phyloP scores from a whole-genome alignment of 495 filamentous ascomycete species.

The Xylaria castorea region DNA sequence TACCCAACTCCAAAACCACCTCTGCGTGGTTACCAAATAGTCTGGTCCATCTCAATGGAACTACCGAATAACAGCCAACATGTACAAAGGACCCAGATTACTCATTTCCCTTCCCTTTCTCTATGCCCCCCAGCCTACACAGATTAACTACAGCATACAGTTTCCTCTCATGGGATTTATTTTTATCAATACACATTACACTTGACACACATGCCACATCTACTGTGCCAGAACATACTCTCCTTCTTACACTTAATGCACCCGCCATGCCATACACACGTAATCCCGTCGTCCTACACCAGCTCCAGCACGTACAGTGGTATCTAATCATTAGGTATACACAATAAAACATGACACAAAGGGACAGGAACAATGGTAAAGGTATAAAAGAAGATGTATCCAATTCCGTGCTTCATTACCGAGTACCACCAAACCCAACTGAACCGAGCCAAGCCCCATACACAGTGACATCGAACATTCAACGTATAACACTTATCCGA shows the following conservation, averaged over 20 bases:
- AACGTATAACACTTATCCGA: not conserved
- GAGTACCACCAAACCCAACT: not conserved
- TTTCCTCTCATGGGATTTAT: not conserved
- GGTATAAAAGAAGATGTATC: not conserved
- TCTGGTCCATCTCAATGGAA: too few species aligned
- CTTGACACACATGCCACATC: not conserved
- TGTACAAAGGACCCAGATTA: not conserved
- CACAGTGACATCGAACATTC: conserved; percentile 1
- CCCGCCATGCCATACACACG: not conserved
- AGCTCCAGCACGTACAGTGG: not conserved
- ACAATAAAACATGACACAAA: not conserved
- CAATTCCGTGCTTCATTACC: not conserved
- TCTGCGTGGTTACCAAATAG: not conserved
- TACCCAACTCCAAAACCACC: not conserved
- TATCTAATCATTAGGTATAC: not conserved
- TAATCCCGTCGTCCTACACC: not conserved
- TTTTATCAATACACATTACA: not conserved
- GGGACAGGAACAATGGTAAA: not conserved
- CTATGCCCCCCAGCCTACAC: not conserved
- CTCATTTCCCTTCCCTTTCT: not conserved
- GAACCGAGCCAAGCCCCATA: not conserved
- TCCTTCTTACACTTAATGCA: not conserved
- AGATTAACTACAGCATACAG: not conserved
- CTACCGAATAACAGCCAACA: not conserved
- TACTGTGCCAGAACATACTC: not conserved